phyloP scores from a whole-genome alignment of 1,139 yeast species.

The Pichia sp. region DNA sequence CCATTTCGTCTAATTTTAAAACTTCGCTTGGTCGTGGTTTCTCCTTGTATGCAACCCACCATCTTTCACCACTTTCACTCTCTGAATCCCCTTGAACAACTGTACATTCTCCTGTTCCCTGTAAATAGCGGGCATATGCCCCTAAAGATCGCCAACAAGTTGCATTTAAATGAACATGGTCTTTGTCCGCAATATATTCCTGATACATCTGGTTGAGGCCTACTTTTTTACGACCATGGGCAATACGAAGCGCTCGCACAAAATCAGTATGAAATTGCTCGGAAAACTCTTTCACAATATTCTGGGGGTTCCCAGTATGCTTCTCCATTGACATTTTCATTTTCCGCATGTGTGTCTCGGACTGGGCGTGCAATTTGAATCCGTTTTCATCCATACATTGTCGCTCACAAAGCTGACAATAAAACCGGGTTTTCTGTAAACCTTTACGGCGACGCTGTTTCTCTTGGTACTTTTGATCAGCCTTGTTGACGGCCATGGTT shows the following conservation, averaged over 20 bases:
- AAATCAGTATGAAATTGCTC: constrained; percentile 58
- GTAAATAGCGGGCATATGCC: constrained; percentile 61
- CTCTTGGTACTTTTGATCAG: constrained; percentile 15
- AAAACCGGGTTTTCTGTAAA: constrained; percentile 75
- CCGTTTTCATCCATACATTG: constrained; percentile 97
- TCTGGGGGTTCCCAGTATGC: constrained; percentile 33
- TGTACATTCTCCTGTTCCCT: not conserved
- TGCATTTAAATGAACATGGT: constrained; percentile 87
- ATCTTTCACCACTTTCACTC: constrained; percentile 21
- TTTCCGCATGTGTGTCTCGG: constrained; percentile 67
- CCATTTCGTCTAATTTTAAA: not conserved
- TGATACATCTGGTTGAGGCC: constrained; percentile 86
- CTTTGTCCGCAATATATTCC: constrained; percentile 70
- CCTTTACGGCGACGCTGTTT: constrained; percentile 72
- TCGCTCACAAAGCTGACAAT: constrained; percentile 87
- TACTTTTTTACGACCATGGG: constrained; percentile 77
- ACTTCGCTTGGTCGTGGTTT: not conserved
- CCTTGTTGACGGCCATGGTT: constrained; percentile 3
- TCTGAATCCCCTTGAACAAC: constrained; percentile 26
- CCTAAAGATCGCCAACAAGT: constrained; percentile 74
- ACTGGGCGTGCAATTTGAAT: constrained; percentile 74
- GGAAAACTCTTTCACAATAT: constrained; percentile 58
- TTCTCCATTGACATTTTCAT: constrained; percentile 31
- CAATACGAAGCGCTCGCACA: constrained; percentile 50
- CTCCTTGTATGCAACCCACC: not conserved